Base-by-base conservation (phyloP, 2,329 filamentous ascomycete genomes). In the Cordyceps cateniannulata region DNA sequence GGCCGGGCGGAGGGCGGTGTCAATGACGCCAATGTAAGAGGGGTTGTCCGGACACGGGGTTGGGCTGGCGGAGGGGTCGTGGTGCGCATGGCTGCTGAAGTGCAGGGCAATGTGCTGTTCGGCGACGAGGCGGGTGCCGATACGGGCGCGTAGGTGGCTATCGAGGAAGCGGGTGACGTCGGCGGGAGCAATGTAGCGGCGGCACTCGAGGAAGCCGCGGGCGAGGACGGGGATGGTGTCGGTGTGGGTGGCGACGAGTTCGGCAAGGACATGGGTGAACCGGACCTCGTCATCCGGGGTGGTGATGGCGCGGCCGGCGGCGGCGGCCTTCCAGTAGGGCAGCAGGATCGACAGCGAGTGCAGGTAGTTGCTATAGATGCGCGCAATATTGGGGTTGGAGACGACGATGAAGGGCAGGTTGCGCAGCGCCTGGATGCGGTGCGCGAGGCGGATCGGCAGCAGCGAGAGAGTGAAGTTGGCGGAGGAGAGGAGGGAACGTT, bases 321-420 rank as follows among this genome's bases (percentile, higher is more conserved):
- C 67, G 7, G 72, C 82, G 35, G 88, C 86, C 69, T 75, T 73
- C 69, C 73, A 75, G 77, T 93, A 97, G 5, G 93, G 93, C 4
- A 98, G 83, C 18, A 99, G 81, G 1, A 92, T 96, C 2, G 90
- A 93, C 22, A 99, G 80, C 2, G 92, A 96, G 75, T 97, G 93
- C 49, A 96, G 81, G 74, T 99, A 99, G 75, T 97, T 98, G 75
- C 90, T 87, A 79, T 98, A 96, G 65, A 99, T 99, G 69, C 89
- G 88, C 27, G 88, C 90, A 67, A 99, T 92, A 72, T 97, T 91
- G 1, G 92, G 91, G 72, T 99, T 98, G n/a, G 93, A 93, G 27
- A 99, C 95, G 60, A 99, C 93, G 65, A 99, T 98, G 75, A 93
- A 99, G 0, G 95, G 95, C 9, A 99, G 85, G 71, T 96, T 96